Evolutionary conservation across 1,284 basidiomycete genomes (phyloP).

Genomic region (Puccinia hordei): DNA sequence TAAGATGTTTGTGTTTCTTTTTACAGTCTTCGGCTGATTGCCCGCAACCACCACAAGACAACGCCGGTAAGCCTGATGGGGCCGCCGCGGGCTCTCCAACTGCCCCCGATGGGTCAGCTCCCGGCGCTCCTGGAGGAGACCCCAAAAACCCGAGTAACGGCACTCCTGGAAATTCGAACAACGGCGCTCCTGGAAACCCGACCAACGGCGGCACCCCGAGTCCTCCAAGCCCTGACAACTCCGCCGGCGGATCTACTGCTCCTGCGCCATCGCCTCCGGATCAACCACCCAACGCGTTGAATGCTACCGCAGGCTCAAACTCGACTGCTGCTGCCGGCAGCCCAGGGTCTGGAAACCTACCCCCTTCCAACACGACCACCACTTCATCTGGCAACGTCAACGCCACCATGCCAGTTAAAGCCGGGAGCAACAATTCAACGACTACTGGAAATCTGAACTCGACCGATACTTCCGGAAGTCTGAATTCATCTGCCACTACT

Average conservation of each 20-base stretch:
- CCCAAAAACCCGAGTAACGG: not conserved
- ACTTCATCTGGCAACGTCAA: not conserved
- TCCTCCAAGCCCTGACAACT: too few relatives aligned
- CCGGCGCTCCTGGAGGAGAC: not conserved
- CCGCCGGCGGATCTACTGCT: too few relatives aligned
- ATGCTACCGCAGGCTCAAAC: too few relatives aligned
- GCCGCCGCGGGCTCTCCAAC: too few relatives aligned
- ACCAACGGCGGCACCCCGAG: too few relatives aligned
- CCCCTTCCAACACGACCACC: too few relatives aligned
- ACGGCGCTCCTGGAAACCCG: not conserved
- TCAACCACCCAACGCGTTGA: too few relatives aligned
- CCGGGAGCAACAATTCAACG: not conserved
- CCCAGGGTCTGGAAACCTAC: too few relatives aligned
- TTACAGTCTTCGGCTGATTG: not conserved
- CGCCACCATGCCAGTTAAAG: not conserved
- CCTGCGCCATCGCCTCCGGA: too few relatives aligned
- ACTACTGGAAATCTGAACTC: not conserved
- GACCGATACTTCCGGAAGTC: not conserved
- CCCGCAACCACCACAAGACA: not conserved
- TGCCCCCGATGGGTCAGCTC: not conserved
- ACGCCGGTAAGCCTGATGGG: not conserved
- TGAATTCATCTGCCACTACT: not conserved
- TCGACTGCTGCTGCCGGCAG: too few relatives aligned
- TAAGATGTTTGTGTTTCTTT: not conserved
- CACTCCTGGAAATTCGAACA: too few relatives aligned